Evolutionary conservation across 2,329 filamentous ascomycete species (phyloP).

Genomic region (Sarocladiaceae sp.): DNA sequence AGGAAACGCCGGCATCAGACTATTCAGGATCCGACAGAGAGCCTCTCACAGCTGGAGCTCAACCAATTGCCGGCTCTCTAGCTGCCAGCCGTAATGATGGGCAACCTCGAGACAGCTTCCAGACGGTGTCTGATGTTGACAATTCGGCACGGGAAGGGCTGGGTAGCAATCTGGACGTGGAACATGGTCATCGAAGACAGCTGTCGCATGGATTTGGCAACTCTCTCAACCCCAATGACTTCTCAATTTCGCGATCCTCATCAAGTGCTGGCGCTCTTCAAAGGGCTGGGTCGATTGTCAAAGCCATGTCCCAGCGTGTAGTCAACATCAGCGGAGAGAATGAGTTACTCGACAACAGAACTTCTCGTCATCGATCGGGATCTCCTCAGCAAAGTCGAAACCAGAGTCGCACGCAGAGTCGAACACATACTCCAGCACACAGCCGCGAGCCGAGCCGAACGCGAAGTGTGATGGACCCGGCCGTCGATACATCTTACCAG

Average conservation of each 20-base stretch:
- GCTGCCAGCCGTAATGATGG: slow-evolving; percentile 32
- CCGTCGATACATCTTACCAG: slow-evolving; percentile 44
- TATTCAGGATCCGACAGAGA: slow-evolving; percentile 52
- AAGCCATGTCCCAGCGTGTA: slow-evolving; percentile 90
- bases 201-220: slow-evolving; percentile 52
- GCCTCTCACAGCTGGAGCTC: slow-evolving; percentile 49
- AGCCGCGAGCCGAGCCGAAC: slow-evolving; percentile 5
- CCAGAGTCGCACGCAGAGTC: not conserved
- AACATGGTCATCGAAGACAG: slow-evolving; percentile 47
- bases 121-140: slow-evolving; percentile 48
- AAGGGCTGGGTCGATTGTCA: slow-evolving; percentile 68
- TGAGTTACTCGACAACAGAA: slow-evolving; percentile 69
- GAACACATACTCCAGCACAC: not conserved
- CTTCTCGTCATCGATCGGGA: slow-evolving; percentile 53
- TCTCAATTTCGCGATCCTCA: slow-evolving; percentile 46
- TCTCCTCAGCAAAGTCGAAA: slow-evolving; percentile 29
- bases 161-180: slow-evolving; percentile 46
- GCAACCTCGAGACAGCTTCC: slow-evolving; percentile 47
- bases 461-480: slow-evolving; percentile 21
- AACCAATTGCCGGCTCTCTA: slow-evolving; percentile 48
- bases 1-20: slow-evolving; percentile 25
- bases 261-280: slow-evolving; percentile 56
- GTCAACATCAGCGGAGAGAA: slow-evolving; percentile 95
- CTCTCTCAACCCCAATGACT: slow-evolving; percentile 45
- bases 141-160: slow-evolving; percentile 50